A percentile compares a stretch with the other conserved stretches of the same genome.
Conservation (phyloP, 1,284 basidiomycete species). For the Phaffia rhodozyma region DNA sequence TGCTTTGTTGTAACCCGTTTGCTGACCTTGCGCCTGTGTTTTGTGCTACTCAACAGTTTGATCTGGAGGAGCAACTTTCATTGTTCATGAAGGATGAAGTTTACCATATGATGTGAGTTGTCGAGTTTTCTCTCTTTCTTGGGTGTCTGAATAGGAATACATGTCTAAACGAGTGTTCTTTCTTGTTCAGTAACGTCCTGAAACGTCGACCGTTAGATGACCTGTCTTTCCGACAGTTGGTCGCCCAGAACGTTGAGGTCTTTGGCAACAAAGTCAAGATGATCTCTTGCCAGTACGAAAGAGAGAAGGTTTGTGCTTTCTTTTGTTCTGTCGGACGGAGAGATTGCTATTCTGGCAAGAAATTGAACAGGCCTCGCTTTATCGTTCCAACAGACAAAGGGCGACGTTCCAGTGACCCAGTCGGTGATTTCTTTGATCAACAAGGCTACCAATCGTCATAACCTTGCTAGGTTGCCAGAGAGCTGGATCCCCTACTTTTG, state of each 20-base stretch:
- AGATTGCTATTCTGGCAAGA: neutral
- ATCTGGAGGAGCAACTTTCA: constrained; percentile 76
- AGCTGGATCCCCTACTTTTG: constrained; percentile 75
- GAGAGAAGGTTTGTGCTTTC: constrained; percentile 51
- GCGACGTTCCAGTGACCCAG: constrained; percentile 52
- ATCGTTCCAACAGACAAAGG: constrained; percentile 14
- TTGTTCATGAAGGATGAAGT: constrained; percentile 91
- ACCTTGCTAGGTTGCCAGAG: constrained; percentile 52
- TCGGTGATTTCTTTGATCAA: constrained; percentile 75
- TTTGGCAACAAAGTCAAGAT: constrained; percentile 76
- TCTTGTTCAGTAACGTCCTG: constrained; percentile 34
- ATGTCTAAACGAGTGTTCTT: constrained; percentile 19
- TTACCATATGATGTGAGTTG: constrained; percentile 47
- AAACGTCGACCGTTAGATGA: constrained; percentile 40
- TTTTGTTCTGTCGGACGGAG: neutral
- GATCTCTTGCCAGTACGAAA: constrained; percentile 70
- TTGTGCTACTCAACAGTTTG: constrained; percentile 47
- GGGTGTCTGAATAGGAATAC: neutral
- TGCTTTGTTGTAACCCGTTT: constrained; percentile 25
- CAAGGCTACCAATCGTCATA: constrained; percentile 41
- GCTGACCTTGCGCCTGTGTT: neutral
- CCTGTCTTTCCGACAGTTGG: constrained; percentile 51
- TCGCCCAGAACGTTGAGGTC: constrained; percentile 61
- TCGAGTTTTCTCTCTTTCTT: neutral
- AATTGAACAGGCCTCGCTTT: neutral